Evolutionary conservation across 1,284 basidiomycete genomes (phyloP).

Genomic region (Malassezia sp.): DNA sequence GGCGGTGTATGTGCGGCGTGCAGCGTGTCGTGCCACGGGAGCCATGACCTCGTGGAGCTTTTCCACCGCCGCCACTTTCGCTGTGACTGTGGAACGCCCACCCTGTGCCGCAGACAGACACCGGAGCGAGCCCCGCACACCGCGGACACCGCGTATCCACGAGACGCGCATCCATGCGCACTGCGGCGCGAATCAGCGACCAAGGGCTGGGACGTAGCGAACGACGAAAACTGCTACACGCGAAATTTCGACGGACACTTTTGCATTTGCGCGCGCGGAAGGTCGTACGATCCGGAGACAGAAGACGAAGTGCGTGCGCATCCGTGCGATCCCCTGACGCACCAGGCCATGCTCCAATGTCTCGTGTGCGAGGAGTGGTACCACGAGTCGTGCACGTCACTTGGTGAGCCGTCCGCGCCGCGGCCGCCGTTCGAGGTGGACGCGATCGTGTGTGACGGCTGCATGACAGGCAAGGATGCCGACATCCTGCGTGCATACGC

Average conservation of each 20-base stretch:
- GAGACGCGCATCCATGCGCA: conserved; percentile 22
- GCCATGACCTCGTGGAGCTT: conserved; percentile 44
- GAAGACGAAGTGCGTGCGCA: conserved; percentile 46
- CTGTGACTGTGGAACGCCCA: conserved; percentile 44
- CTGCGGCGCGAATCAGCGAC: conserved; percentile 18
- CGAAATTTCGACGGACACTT: conserved; percentile 47
- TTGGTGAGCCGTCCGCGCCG: conserved; percentile 15
- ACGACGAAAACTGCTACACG: conserved; percentile 42
- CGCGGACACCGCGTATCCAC: conserved; percentile 16
- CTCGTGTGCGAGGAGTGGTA: conserved; percentile 49
- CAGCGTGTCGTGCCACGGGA: conserved; percentile 47
- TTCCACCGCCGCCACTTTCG: conserved; percentile 43
- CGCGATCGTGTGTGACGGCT: conserved; percentile 37
- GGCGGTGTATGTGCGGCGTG: conserved; percentile 48
- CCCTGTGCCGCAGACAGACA: conserved; percentile 18
- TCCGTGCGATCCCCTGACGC: neutral
- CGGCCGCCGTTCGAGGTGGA: conserved; percentile 37
- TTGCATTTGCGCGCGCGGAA: conserved; percentile 46
- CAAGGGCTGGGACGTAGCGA: conserved; percentile 26
- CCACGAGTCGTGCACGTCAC: conserved; percentile 45
- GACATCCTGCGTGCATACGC: conserved; percentile 26
- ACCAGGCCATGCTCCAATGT: conserved; percentile 47
- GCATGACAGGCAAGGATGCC: conserved; percentile 24
- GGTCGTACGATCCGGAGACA: conserved; percentile 47
- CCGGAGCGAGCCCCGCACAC: neutral